phyloP scores from a whole-genome alignment of 495 filamentous ascomycete species.

The Platismatia glauca region DNA sequence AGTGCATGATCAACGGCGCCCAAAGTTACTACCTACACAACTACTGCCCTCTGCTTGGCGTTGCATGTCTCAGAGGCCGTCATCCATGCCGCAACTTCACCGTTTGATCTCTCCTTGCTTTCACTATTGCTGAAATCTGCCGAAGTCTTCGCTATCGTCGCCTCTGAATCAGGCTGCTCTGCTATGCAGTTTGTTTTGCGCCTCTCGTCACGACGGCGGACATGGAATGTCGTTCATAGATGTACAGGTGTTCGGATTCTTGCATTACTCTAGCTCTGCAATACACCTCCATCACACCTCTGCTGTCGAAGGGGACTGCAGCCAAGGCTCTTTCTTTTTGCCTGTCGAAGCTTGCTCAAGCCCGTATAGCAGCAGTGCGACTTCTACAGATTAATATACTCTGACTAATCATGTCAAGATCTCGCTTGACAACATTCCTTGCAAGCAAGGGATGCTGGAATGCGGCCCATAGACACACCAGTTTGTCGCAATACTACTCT shows the following conservation, averaged over 20 bases:
- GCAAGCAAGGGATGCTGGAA: neutral
- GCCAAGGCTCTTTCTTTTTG: too few species aligned
- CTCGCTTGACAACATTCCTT: neutral
- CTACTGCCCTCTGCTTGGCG: neutral
- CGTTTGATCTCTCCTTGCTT: neutral
- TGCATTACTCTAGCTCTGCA: neutral
- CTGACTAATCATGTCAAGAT: too few species aligned
- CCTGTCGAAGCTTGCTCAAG: too few species aligned
- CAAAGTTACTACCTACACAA: neutral
- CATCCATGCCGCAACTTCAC: neutral
- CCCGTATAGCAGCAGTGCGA: too few species aligned
- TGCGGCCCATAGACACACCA: too few species aligned
- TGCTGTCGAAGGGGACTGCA: too few species aligned
- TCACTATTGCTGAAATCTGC: neutral
- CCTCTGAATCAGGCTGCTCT: neutral
- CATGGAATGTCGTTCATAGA: neutral
- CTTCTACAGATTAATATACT: too few species aligned
- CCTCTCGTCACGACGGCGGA: neutral
- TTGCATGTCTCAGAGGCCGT: neutral
- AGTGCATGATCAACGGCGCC: neutral
- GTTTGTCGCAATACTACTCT: too few species aligned
- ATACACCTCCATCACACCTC: neutral
- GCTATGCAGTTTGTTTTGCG: neutral
- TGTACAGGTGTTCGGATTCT: neutral
- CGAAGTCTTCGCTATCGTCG: neutral